Evolutionary conservation across 1,284 basidiomycete genomes (phyloP), one percentile per base, ranked within the genome.

Genomic region (Ganoderma sinense): DNA sequence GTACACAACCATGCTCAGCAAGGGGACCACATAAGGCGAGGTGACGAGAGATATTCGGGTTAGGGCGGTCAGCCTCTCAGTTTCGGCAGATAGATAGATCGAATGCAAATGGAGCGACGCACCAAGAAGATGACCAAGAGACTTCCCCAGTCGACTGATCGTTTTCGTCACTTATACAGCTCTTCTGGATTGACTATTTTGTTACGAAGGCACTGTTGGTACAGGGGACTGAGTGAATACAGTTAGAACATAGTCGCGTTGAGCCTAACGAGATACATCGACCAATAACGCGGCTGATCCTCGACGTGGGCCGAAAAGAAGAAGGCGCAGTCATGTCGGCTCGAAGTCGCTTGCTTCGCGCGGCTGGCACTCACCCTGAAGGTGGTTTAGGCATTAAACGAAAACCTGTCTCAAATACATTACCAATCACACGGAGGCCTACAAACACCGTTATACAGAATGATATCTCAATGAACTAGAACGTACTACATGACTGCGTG

Each of bases 381-480:
- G 11, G 23, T 4, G 48, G 23, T 26, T 51, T 26, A 23, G 48
- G 14, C 48, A 26, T 26, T 4, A 14, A 51, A 23, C 23, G 20
- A 11, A 26, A 26, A 8, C 1, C 11, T 51, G 4, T 23, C 7
- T 51, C 29, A 33, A 33, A 18, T 56, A 56, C 53, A 56, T 31
- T 18, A 56, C 53, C 18, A 33, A 16, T 6, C 31, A 56, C 53
- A 31, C 53, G 5, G 23, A 31, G 18, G 29, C 31, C 53, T 56
- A 56, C 53, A 56, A 56, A 56, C 53, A 31, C 5, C 53, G 53
- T 56, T 56, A 56, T 56, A 31, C 53, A 56, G 31, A 33, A 20
- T 56, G 48, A 56, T 31, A 56, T 16, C 53, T 56, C 29, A 56
- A 56, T 56, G 18, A 56, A 31, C 53, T 33, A 56, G 29, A 56